Conservation (phyloP, 2,329 filamentous ascomycete genomes). For the Ascochyta pisi region DNA sequence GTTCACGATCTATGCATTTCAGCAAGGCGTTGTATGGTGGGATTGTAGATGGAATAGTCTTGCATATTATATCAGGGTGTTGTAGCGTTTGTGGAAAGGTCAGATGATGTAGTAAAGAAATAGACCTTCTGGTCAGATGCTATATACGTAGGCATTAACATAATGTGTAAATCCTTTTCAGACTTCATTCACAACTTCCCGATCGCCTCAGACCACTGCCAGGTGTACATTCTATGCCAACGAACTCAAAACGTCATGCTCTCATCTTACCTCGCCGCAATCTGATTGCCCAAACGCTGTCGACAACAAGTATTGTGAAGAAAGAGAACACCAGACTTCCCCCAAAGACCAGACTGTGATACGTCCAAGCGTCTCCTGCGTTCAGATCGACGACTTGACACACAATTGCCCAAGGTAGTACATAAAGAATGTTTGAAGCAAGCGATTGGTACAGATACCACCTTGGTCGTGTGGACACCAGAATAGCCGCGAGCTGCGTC, state of each 20-base stretch:
- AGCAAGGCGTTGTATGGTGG: constrained; percentile 4
- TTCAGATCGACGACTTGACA: constrained; percentile 52
- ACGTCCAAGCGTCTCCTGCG: constrained; percentile 68
- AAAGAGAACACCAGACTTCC: constrained; percentile 74
- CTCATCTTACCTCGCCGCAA: constrained; percentile 40
- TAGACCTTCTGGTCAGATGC: too few species aligned
- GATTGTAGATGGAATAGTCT: background rate
- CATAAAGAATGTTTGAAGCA: constrained; percentile 70
- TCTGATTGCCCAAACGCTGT: constrained; percentile 60
- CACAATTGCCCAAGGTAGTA: constrained; percentile 74
- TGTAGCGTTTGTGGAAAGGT: too few species aligned
- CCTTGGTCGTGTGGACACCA: constrained; percentile 67
- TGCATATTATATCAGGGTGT: background rate
- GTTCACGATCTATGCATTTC: background rate
- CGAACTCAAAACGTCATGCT: too few species aligned
- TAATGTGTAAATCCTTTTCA: too few species aligned
- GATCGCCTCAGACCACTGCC: too few species aligned
- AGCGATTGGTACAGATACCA: constrained; percentile 75
- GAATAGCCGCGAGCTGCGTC: constrained; percentile 68
- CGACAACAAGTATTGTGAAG: constrained; percentile 59
- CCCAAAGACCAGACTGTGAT: constrained; percentile 71
- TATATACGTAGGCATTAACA: too few species aligned
- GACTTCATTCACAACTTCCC: too few species aligned
- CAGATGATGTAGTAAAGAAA: too few species aligned
- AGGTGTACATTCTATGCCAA: too few species aligned